A percentile compares a stretch with the other conserved stretches of the same genome.
Conservation (phyloP, 2,329 filamentous ascomycete species). For the Colletotrichum sidae region DNA sequence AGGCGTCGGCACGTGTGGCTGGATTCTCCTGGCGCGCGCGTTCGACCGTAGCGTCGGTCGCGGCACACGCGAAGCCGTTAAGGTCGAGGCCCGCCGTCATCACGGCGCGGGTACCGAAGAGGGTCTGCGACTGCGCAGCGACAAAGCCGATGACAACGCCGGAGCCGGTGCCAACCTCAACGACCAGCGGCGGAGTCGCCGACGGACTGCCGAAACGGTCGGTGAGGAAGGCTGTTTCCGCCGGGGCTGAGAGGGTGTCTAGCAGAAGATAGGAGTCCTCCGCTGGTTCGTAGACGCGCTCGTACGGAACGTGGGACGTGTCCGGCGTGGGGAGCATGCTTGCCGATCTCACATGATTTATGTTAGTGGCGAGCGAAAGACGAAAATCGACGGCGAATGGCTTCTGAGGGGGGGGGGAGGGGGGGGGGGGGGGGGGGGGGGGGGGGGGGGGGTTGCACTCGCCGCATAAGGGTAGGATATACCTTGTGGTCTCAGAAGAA, state of each 20-base stretch:
- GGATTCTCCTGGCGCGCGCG: constrained; percentile 53
- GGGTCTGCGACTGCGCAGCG: constrained; percentile 75
- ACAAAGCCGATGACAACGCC: constrained; percentile 94
- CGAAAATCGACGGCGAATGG: background rate
- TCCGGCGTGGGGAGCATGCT: constrained; percentile 92
- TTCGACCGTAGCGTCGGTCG: constrained; percentile 77
- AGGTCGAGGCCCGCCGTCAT: constrained; percentile 85
- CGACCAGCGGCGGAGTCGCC: constrained; percentile 66
- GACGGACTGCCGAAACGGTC: constrained; percentile 64
- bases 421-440: too few relatives aligned
- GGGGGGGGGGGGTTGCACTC: too few relatives aligned
- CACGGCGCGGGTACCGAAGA: constrained; percentile 79
- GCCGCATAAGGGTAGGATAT: too few relatives aligned
- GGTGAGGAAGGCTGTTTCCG: constrained; percentile 77
- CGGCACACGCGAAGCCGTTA: constrained; percentile 84
- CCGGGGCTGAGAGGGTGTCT: constrained; percentile 82
- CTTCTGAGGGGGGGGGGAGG: background rate
- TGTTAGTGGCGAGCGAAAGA: background rate
- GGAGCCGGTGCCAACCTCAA: constrained; percentile 92
- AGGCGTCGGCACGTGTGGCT: constrained; percentile 57
- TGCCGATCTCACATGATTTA: constrained; percentile 2
- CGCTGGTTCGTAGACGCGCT: constrained; percentile 91
- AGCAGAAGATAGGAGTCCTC: constrained; percentile 96
- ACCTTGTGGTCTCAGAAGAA: too few relatives aligned
- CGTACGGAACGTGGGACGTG: constrained; percentile 90